phyloP scores from a whole-genome alignment of 2,329 filamentous ascomycete genomes.

The Talaromyces sp. region DNA sequence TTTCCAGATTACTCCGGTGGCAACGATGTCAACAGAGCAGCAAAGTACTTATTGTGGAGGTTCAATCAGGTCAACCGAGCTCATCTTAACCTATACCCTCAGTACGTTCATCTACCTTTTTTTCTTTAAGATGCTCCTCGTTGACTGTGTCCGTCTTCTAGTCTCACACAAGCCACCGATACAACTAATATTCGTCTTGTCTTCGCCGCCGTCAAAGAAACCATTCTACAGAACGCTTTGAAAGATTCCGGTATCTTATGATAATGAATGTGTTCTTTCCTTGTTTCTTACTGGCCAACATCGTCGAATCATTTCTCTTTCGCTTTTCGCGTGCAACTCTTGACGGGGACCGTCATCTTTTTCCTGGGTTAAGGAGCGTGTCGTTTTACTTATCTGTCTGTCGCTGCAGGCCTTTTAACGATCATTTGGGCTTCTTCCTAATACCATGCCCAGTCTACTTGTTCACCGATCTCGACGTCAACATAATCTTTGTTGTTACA shows the following conservation, averaged over 20 bases:
- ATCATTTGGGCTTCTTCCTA: neutral
- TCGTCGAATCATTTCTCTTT: slow-evolving; percentile 22
- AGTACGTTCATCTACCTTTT: slow-evolving; percentile 60
- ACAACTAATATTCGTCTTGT: slow-evolving; percentile 97
- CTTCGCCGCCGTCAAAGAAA: slow-evolving; percentile 97
- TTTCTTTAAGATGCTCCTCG: neutral
- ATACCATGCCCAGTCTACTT: neutral
- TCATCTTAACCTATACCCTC: slow-evolving; percentile 93
- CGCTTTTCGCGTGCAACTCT: slow-evolving; percentile 5
- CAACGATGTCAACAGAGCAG: slow-evolving; percentile 95
- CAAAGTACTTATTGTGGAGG: slow-evolving; percentile 95
- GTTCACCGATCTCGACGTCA: neutral
- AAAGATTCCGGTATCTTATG: slow-evolving; percentile 95
- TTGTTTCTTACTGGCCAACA: slow-evolving; percentile 19
- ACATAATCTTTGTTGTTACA: slow-evolving; percentile 10
- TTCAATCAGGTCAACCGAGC: slow-evolving; percentile 98
- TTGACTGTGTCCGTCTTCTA: slow-evolving; percentile 38
- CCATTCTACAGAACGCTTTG: slow-evolving; percentile 94
- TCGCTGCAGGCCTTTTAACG: slow-evolving; percentile 2
- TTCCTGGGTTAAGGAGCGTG: slow-evolving; percentile 11
- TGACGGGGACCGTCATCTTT: neutral
- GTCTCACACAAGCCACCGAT: slow-evolving; percentile 96
- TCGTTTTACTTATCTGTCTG: neutral
- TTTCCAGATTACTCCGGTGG: slow-evolving; percentile 98
- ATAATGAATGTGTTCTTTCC: slow-evolving; percentile 7